Evolutionary conservation across 768 basidiomycete species (phyloP), one percentile per base, ranked within the genome.

Genomic region (Hydnomerulius pinastri): DNA sequence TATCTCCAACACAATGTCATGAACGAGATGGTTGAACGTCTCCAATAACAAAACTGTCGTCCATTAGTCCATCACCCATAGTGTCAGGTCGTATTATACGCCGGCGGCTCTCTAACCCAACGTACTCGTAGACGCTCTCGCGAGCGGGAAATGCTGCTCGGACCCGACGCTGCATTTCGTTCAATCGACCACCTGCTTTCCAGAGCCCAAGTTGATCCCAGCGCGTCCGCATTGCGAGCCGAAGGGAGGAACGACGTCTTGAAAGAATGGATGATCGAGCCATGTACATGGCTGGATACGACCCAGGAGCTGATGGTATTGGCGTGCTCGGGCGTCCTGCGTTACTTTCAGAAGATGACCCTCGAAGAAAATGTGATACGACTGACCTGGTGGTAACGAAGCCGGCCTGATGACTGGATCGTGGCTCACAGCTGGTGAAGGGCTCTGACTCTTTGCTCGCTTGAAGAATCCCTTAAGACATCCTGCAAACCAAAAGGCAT

Each of bases 401-500:
- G 25, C 18, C 4, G 23, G 17, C 6, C 53, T 50, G 33, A 53
- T 33, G 24, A 35, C n/a, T n/a, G 46, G 10, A 35, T 36, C 36
- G 49, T 57, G 15, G 40, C 4, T 2, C 6, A n/a, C n/a, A n/a
- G n/a, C 46, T 24, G 55, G 46, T 5, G 24, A 38, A 5, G 54
- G 1, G 39, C 44, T 54, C 38, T 47, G 28, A 6, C 17, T 8
- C 30, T 60, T 57, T 11, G 57, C 60, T 2, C 73, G 62, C 54
- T 71, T 71, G 30, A 75, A 27, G 53, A 81, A 77, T 1, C 80
- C 79, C 51, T 68, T 70, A 38, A 83, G 23, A 47, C 77, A 81
- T 10, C 76, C 76, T 2, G 55, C 44, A 65, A 84, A 83, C 82
- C 82, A 84, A 30, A 71, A 57, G 2, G 71, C 73, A 53, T 84